Base-by-base conservation (phyloP, 331 rosid genomes). In the Acacia pycnantha region DNA sequence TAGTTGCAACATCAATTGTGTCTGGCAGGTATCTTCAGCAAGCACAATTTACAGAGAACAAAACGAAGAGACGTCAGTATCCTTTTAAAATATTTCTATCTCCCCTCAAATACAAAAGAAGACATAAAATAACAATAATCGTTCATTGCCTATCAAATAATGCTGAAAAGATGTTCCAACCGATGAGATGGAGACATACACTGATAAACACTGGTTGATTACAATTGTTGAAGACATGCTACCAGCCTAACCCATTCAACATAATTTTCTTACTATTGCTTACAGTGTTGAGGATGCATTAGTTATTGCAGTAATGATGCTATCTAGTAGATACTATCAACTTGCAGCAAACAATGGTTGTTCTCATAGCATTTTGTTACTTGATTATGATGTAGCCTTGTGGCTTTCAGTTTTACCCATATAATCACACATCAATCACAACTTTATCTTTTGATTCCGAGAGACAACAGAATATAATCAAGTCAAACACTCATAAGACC, bases 11-110 rank as follows among this genome's bases (percentile, higher is more conserved):
- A 80, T 95, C 99, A 78, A 95, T 95, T 64, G 98, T 92, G 85
- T 95, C 99, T 26, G 99, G 99, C 88, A 95, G 85, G 90, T 95
- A 95, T 88, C 99, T 95, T 79, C 86, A 71, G 22, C 48, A 74
- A 56, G 69, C 77, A 71, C 43, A 73, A 77, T 69, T 82, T 77
- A 62, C 73, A 65, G 74, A 83, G 29, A 82, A 44, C 79, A 87
- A 82, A 54, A 75, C 14, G 9, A 40, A 77, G n/a, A 73, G 83
- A 48, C 19, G 27, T 89, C 75, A 85, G 43, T 44, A 85, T 35
- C 74, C 62, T 37, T 31, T 22, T 24, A 74, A 69, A 77, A 33
- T 58, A 70, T 24, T 9, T 67, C 33, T 31, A 43, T 37, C 77
- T 67, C 62, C 44, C 22, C 44, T 70, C 33, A 53, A 53, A 19